A percentile compares a stretch with the other conserved stretches of the same genome.
Evolutionary conservation across 192 early-diverging fungal species (phyloP).

Genomic region (Physocladia obscura): DNA sequence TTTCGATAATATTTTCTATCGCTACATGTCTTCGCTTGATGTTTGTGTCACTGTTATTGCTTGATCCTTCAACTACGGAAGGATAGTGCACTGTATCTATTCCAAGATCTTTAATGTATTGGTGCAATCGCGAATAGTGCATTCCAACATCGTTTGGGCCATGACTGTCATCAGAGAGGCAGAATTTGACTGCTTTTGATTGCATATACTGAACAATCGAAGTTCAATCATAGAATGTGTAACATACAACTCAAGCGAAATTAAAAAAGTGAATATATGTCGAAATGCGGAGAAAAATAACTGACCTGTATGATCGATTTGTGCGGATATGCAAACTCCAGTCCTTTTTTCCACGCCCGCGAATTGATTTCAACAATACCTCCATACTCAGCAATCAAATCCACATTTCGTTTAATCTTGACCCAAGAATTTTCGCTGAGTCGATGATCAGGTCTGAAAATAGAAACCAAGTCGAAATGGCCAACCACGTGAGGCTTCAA

Average conservation of each 20-base stretch:
- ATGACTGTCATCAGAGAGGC: conserved; percentile 92
- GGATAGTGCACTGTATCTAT: conserved; percentile 12
- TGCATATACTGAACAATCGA: conserved; percentile 53
- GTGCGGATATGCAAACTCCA: conserved; percentile 84
- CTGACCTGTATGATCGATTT: conserved; percentile 75
- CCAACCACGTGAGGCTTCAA: conserved; percentile 85
- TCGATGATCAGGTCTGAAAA: conserved; percentile 60
- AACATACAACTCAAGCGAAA: not conserved
- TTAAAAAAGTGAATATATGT: not conserved
- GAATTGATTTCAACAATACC: conserved; percentile 94
- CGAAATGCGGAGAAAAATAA: not conserved
- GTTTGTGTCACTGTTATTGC: not conserved
- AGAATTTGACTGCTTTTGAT: conserved; percentile 67
- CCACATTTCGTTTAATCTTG: conserved; percentile 74
- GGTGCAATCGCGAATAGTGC: conserved; percentile 72
- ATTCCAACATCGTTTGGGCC: conserved; percentile 84
- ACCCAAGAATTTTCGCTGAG: conserved; percentile 51
- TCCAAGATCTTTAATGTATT: conserved; percentile 71
- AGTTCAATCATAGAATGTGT: no score
- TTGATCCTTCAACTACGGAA: not conserved
- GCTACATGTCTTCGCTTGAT: not conserved
- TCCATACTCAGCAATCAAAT: conserved; percentile 73
- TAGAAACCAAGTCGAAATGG: conserved; percentile 92
- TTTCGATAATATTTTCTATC: not conserved
- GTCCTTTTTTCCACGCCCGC: conserved; percentile 87